phyloP scores from a whole-genome alignment of 179 eudicot genomes.

The Beta lomatogona region DNA sequence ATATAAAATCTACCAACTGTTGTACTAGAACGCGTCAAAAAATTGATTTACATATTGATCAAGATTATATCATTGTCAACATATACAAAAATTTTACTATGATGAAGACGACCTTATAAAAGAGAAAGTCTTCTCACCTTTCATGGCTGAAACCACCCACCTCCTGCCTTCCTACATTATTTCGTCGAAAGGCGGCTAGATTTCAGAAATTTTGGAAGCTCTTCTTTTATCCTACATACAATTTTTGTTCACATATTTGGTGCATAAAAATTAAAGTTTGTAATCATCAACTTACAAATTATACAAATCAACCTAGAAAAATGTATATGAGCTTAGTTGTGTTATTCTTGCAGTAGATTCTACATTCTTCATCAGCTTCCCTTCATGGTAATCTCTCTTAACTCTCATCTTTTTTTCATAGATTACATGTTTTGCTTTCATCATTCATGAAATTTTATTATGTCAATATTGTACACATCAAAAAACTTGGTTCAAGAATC shows the following conservation, averaged over 20 bases:
- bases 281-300: not conserved
- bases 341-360: conserved; percentile 18
- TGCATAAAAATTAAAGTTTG: not conserved
- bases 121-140: conserved; percentile 23
- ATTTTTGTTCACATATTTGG: not conserved
- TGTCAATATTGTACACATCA: no score
- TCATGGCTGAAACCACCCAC: conserved; percentile 39
- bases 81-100: not conserved
- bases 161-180: conserved; percentile 37
- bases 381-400: conserved; percentile 23
- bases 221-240: conserved; percentile 3
- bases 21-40: conserved; percentile 14
- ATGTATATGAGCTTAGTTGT: conserved; percentile 12
- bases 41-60: conserved; percentile 5
- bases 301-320: conserved; percentile 13
- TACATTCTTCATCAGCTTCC: not conserved
- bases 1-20: not conserved
- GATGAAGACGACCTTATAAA: conserved; percentile 20
- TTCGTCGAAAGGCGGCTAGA: conserved; percentile 38
- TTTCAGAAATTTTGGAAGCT: conserved; percentile 31
- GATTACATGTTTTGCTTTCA: no score
- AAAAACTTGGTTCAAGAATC: no score
- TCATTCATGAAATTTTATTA: no score
- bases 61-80: not conserved
- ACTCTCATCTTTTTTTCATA: no score